These are phyloP conservation scores for Adansonia digitata DNA, from an alignment of 345 rosid genomes.

Conservation along the genomic window DNA sequence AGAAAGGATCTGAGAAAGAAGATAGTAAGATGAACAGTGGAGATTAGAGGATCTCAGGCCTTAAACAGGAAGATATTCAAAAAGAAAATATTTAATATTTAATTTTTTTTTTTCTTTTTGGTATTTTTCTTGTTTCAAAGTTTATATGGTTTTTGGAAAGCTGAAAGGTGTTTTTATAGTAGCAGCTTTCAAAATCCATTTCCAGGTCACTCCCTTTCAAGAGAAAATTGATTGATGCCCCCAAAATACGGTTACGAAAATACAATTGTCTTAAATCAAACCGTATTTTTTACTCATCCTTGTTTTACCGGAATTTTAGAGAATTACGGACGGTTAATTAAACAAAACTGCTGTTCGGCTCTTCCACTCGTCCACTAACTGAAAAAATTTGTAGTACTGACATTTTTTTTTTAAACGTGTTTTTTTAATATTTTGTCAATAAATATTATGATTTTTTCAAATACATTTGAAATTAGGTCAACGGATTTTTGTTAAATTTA, in stretches of 20 bases:
- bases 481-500: too few relatives aligned
- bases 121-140: not conserved
- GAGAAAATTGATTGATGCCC: not conserved
- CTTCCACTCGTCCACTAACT: too few relatives aligned
- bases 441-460: too few relatives aligned
- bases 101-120: not conserved
- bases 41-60: slow-evolving; percentile 31
- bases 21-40: not conserved
- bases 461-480: too few relatives aligned
- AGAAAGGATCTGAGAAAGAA: slow-evolving; percentile 26
- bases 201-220: not conserved
- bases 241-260: not conserved
- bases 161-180: slow-evolving; percentile 4
- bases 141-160: slow-evolving; percentile 11
- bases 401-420: too few relatives aligned
- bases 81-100: not conserved
- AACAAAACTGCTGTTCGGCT: not conserved
- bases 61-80: slow-evolving; percentile 19
- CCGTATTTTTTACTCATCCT: too few relatives aligned
- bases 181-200: slow-evolving; percentile 36
- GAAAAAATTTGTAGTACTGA: too few relatives aligned
- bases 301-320: not conserved
- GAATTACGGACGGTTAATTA: not conserved
- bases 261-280: too few relatives aligned
- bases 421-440: too few relatives aligned